These are phyloP conservation scores for Starmerella apicola DNA, from an alignment of 805 yeast species.

Conservation along the genomic window DNA sequence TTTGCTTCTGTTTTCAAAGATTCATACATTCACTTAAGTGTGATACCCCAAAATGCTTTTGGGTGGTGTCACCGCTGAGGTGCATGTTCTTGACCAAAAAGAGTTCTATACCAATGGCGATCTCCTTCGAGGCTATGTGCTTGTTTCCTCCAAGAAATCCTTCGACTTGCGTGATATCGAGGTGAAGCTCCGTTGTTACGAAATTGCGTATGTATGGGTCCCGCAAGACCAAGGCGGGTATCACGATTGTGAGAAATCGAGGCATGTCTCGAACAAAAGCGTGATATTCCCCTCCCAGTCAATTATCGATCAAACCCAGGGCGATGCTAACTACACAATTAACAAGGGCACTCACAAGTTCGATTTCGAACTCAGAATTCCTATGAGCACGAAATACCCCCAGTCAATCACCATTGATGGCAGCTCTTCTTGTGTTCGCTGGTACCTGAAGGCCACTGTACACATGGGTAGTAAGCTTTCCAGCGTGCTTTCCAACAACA, in stretches of 20 bases:
- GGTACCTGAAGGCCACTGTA: conserved; percentile 17
- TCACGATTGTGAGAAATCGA: conserved; percentile 11
- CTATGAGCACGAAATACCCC: conserved; percentile 11
- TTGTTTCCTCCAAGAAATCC: conserved; percentile 8
- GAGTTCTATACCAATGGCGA: conserved; percentile 19
- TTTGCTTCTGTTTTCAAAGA: no score
- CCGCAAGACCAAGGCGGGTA: conserved; percentile 18
- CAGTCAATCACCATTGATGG: conserved; percentile 10
- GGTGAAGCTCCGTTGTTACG: conserved; percentile 18
- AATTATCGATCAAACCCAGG: background rate
- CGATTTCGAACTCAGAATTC: conserved; percentile 16
- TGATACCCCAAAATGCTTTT: no score
- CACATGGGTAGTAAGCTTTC: conserved; percentile 13
- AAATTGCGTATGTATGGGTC: conserved; percentile 18
- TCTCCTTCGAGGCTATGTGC: conserved; percentile 9
- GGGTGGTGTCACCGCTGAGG: background rate
- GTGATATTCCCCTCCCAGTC: conserved; percentile 11
- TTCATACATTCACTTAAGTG: no score
- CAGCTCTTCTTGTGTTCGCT: conserved; percentile 11
- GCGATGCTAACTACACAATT: conserved; percentile 12
- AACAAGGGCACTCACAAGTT: conserved; percentile 13
- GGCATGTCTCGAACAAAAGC: conserved; percentile 7
- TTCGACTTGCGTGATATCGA: conserved; percentile 12
- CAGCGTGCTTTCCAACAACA: background rate
- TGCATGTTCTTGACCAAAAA: conserved; percentile 4